Base-by-base conservation (phyloP, 2,329 filamentous ascomycete species). In the Exophiala bonariae region DNA sequence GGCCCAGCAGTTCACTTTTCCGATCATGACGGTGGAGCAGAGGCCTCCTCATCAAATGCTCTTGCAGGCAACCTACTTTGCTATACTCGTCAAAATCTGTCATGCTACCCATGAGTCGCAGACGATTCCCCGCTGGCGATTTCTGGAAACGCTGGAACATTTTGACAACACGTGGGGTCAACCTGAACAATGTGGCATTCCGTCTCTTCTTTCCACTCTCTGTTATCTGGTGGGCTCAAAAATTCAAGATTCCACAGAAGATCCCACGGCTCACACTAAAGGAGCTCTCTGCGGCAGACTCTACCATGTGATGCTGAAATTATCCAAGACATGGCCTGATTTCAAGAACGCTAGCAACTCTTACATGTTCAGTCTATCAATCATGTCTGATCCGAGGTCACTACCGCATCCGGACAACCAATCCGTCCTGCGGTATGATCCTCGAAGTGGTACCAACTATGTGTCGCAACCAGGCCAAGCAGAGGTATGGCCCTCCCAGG, bases 21-120 rank as follows among this genome's bases (percentile, higher is more conserved):
- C 26, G 5, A 14, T 54, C 22, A 32, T 41, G 38, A 30, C 39
- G 11, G 20, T 49, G 4, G 34, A 37, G 35, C 36, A 19, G 16
- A 44, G 52, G n/a, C 44, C 52, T 16, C 48, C 45, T 20, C 52
- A 54, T 35, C 52, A 54, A n/a, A 51, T 54, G 37, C 32, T 54
- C 16, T 26, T 54, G 17, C 52, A 54, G 19, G 37, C 41, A 23
- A 42, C 37, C 16, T 39, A 54, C 32, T 43, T 51, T 17, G 47
- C 35, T 9, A 23, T 34, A 11, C 6, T 38, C 22, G 41, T 38
- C 30, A 49, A n/a, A 14, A 18, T 18, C 16, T 41, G 36, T 14
- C 4, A 6, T 14, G 13, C 33, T 4, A 26, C 19, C 35, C 9
- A 19, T n/a, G 34, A 11, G 7, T 17, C 28, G 10, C 48, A 23